These are phyloP conservation scores for Phaffomyces antillensis DNA, from an alignment of 805 yeast species.

Conservation along the genomic window DNA sequence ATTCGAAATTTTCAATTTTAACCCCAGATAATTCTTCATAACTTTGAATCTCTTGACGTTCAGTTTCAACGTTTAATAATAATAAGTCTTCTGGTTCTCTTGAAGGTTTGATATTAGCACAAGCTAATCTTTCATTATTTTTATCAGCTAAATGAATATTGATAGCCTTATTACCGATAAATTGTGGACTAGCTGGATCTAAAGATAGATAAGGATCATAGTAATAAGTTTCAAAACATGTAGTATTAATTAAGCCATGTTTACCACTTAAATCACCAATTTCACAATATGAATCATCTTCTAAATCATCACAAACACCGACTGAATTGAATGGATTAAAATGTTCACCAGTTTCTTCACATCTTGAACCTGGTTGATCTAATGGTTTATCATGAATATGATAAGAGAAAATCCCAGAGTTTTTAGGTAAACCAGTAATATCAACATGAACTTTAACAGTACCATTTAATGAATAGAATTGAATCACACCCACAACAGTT, in stretches of 20 bases:
- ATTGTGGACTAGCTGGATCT: conserved; percentile 47
- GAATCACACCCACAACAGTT: conserved; percentile 44
- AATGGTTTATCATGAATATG: conserved; percentile 59
- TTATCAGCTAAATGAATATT: conserved; percentile 43
- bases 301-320: conserved; percentile 41
- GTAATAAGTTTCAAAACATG: conserved; percentile 59
- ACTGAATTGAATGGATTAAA: conserved; percentile 60
- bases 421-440: conserved; percentile 58
- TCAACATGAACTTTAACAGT: conserved; percentile 62
- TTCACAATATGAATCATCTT: conserved; percentile 52
- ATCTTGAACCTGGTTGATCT: conserved; percentile 37
- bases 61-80: conserved; percentile 21
- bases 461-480: conserved; percentile 53
- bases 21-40: conserved; percentile 22
- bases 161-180: conserved; percentile 50
- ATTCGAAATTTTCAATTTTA: neutral
- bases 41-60: conserved; percentile 20
- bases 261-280: conserved; percentile 75
- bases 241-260: conserved; percentile 65
- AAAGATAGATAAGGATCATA: conserved; percentile 61
- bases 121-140: conserved; percentile 50
- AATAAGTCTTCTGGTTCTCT: conserved; percentile 23
- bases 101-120: conserved; percentile 44
- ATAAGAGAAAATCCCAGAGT: conserved; percentile 62
- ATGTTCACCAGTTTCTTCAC: conserved; percentile 49